Evolutionary conservation across 306 rosid genomes (phyloP), one percentile per base, ranked within the genome.

Genomic region (Sicyos baderoa): DNA sequence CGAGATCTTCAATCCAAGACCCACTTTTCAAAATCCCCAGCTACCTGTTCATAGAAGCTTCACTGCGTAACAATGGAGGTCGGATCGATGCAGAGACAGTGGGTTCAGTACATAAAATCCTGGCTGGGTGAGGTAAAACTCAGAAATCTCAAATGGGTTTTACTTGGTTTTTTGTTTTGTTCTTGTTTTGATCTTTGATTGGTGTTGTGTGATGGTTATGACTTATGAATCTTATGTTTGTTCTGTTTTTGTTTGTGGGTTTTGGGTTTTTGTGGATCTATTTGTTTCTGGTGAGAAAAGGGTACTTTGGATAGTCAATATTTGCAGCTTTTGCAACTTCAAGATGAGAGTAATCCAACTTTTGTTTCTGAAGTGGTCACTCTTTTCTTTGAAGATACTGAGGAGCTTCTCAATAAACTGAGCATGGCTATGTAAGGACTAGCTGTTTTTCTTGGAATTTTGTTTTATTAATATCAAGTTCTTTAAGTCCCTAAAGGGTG

Each of bases 361-460:
- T 94, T 94, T 80, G 99, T 94, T 7, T 83, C 80, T 77, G 99
- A 94, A 84, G 99, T 94, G 16, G 95, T 83, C 27, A 85, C 95
- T 76, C 90, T 94, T 72, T 94, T 94, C 88, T 94, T 88, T 83
- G 94, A 88, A 67, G 99, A 94, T 82, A 85, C 99, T 65, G 97
- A 90, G 82, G 91, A 82, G 88, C 96, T 94, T 82, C 95, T 94
- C 74, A 85, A 80, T 79, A 94, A 94, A 82, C 91, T 94, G 71
- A 78, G 95, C 64, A 70, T 75, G 76, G 86, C 95, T 74, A 70
- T 94, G 99, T 94, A 66, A 86, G 90, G 56, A 63, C 54, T 65
- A 55, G 47, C 7, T 75, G 51, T 5, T 60, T 13, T 19, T 6
- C 35, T 16, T 45, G 12, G 40, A 59, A 13, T 75, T 58, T 22